Evolutionary conservation across 2,329 filamentous ascomycete species (phyloP).

Genomic region (Cordyceps sp.): DNA sequence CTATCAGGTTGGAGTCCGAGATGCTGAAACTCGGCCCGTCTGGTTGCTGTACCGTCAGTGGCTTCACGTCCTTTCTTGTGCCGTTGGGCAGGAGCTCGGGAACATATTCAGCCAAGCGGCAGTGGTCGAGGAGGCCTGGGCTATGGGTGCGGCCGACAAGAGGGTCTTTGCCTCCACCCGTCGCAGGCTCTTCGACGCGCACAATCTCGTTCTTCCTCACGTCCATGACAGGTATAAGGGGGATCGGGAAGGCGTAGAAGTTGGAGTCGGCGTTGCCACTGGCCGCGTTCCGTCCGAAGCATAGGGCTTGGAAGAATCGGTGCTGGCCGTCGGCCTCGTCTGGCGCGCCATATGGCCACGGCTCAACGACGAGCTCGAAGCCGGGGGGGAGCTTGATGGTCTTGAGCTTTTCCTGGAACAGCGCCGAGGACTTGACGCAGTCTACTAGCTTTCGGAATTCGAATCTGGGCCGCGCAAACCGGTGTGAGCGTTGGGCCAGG

Average conservation of each 20-base stretch:
- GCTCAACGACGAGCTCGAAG: conserved; percentile 15
- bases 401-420: conserved; percentile 15
- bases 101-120: conserved; percentile 18
- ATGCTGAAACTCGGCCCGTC: conserved; percentile 24
- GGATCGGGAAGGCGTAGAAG: conserved; percentile 37
- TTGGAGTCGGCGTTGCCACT: conserved; percentile 30
- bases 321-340: conserved; percentile 12
- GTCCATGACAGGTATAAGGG: conserved; percentile 26
- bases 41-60: conserved; percentile 29
- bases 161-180: conserved; percentile 13
- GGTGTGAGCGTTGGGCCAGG: no score
- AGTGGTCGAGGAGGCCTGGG: conserved; percentile 12
- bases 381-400: conserved; percentile 9
- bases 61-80: conserved; percentile 35
- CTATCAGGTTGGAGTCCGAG: conserved; percentile 20
- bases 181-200: conserved; percentile 17
- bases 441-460: conserved; percentile 19
- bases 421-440: conserved; percentile 10
- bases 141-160: conserved; percentile 6
- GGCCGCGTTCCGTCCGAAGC: conserved; percentile 14
- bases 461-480: conserved; percentile 5
- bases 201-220: conserved; percentile 12
- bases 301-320: conserved; percentile 16
- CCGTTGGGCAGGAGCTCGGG: conserved; percentile 23
- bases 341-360: conserved; percentile 16